Evolutionary conservation across 2,329 filamentous ascomycete species (phyloP).

Genomic region (Pestalotiopsis sp.): DNA sequence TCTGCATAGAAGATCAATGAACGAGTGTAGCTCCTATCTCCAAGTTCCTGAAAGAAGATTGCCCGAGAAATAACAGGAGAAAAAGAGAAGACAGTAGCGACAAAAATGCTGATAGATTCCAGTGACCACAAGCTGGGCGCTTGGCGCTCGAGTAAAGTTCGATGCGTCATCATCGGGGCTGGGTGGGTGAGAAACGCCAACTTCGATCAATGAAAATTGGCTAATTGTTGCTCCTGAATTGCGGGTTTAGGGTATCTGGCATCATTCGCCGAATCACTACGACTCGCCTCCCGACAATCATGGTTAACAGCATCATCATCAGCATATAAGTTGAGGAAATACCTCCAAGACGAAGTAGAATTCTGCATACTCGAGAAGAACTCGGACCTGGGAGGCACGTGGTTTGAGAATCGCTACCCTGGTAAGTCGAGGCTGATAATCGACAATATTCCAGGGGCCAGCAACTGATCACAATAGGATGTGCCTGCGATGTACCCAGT

Average conservation of each 20-base stretch:
- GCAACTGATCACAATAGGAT: neutral
- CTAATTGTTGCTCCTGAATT: neutral
- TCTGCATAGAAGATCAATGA: no score
- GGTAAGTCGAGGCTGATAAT: neutral
- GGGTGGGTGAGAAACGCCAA: neutral
- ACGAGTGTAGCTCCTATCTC: no score
- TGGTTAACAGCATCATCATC: neutral
- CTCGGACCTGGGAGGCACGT: neutral
- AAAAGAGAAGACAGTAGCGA: neutral
- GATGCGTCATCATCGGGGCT: neutral
- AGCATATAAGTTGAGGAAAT: neutral
- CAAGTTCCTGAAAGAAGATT: neutral
- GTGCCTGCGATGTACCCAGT: slow-evolving; percentile 4
- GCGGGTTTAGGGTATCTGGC: neutral
- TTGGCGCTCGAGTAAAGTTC: neutral
- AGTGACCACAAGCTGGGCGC: neutral
- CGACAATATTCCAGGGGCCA: no score
- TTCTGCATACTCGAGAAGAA: slow-evolving; percentile 1
- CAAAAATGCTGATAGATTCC: neutral
- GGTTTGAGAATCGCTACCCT: slow-evolving; percentile 2
- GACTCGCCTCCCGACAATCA: no score
- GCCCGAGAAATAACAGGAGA: neutral
- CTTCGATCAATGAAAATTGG: neutral
- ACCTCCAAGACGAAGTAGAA: neutral
- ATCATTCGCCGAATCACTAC: no score